Base-by-base conservation (phyloP, 768 basidiomycete genomes). In the Dacryopinax spathularia region DNA sequence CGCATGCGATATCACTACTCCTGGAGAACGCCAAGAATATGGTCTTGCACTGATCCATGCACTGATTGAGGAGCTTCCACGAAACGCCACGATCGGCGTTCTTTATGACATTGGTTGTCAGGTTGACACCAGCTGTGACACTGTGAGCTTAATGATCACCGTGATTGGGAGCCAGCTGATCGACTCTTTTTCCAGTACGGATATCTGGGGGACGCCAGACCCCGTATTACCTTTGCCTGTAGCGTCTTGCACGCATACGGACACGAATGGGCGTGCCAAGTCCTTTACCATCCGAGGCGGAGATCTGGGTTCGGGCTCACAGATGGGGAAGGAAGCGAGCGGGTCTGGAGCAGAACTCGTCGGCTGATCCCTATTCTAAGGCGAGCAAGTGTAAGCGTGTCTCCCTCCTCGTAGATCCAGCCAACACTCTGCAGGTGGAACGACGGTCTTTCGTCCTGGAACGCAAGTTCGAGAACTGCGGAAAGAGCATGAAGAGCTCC, bases 221-320 rank as follows among this genome's bases (percentile, higher is more conserved):
- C 59, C 1, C 68, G 74, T 0, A 6, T 78, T 4, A 15, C 39
- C 0, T 76, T 75, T 41, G 72, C 70, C 0, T 75, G 74, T 0
- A 72, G 70, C 5, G 75, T 73, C 1, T 74, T 78, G 72, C 77
- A 79, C 65, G 75, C 73, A 0, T 77, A 75, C 61, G 73, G 72
- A 10, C 77, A 77, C 61, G 70, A 75, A 48, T 77, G 74, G 75
- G 65, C 72, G 2, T 75, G 75, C 60, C 75, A 75, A 36, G 60
- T 78, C 0, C 34, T 71, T 0, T 77, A 75, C 59, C 74, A 75
- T 39, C 76, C 73, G 1, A 67, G 73, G 9, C 60, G 75, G 27
- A 33, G 65, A 7, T 12, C 35, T 7, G 74, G 74, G 9, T 62
- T 75, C 35, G 75, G 77, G 0, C 56, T 77, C 2, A 70, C 72